Conservation (phyloP, 805 yeast genomes). For the Sugiyamaella smithiae region DNA sequence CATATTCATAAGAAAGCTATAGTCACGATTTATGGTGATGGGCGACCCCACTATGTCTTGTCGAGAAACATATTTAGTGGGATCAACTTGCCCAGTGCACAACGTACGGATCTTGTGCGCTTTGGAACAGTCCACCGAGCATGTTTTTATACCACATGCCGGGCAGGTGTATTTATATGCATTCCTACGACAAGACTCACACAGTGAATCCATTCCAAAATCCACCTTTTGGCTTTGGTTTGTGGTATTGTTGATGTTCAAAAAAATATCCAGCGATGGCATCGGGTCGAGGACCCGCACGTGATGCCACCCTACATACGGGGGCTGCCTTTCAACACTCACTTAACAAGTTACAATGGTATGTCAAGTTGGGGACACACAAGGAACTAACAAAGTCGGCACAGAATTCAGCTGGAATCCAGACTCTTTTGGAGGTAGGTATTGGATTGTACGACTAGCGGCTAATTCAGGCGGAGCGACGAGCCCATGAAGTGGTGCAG, state of each 20-base stretch:
- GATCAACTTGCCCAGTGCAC: constrained; percentile 68
- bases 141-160: constrained; percentile 62
- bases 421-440: constrained; percentile 60
- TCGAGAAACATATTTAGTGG: constrained; percentile 53
- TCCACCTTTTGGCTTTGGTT: not conserved
- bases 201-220: constrained; percentile 26
- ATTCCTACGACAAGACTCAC: constrained; percentile 46
- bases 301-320: no score
- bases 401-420: constrained; percentile 56
- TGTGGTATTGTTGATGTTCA: not conserved
- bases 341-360: constrained; percentile 4
- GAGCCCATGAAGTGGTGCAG: constrained; percentile 93
- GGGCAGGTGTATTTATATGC: constrained; percentile 75
- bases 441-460: not conserved
- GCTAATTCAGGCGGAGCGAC: constrained; percentile 73
- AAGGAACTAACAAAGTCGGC: constrained; percentile 35
- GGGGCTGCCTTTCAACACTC: not conserved
- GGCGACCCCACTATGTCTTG: constrained; percentile 45
- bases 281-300: no score
- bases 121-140: constrained; percentile 69
- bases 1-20: constrained; percentile 62
- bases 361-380: not conserved
- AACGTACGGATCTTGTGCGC: constrained; percentile 59
- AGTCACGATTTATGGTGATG: constrained; percentile 68
- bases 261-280: no score